Evolutionary conservation across 345 rosid species (phyloP).

Genomic region (Linum usitatissimum): DNA sequence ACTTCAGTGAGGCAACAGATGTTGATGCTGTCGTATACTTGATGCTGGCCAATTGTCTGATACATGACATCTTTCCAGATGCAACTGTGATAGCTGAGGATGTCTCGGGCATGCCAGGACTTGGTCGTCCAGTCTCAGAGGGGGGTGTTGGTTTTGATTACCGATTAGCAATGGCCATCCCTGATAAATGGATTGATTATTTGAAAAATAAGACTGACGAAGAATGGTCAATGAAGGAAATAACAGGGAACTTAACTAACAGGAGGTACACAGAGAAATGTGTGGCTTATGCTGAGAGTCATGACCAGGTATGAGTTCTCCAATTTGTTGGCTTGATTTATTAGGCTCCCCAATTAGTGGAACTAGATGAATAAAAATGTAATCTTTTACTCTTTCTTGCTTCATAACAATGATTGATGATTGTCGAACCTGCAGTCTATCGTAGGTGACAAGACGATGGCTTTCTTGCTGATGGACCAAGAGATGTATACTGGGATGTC

Average conservation of each 20-base stretch:
- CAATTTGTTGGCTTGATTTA: slow-evolving; percentile 3
- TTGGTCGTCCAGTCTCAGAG: slow-evolving; percentile 48
- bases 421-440: slow-evolving; percentile 40
- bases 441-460: slow-evolving; percentile 70
- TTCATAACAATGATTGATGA: slow-evolving; percentile 11
- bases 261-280: slow-evolving; percentile 72
- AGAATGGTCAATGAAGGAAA: slow-evolving; percentile 69
- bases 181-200: slow-evolving; percentile 75
- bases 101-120: slow-evolving; percentile 86
- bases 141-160: slow-evolving; percentile 64
- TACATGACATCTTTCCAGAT: slow-evolving; percentile 50
- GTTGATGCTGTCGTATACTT: slow-evolving; percentile 67
- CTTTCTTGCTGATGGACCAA: slow-evolving; percentile 60
- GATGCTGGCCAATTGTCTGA: slow-evolving; percentile 61
- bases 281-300: slow-evolving; percentile 72
- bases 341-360: not conserved
- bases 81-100: slow-evolving; percentile 74
- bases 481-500: slow-evolving; percentile 78
- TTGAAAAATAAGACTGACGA: slow-evolving; percentile 61
- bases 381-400: slow-evolving; percentile 1
- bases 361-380: not conserved
- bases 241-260: slow-evolving; percentile 48
- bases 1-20: slow-evolving; percentile 66
- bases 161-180: slow-evolving; percentile 73
- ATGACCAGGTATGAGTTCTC: slow-evolving; percentile 50